phyloP scores from a whole-genome alignment of 1,139 yeast genomes.

The Zygosaccharomyces sapae region DNA sequence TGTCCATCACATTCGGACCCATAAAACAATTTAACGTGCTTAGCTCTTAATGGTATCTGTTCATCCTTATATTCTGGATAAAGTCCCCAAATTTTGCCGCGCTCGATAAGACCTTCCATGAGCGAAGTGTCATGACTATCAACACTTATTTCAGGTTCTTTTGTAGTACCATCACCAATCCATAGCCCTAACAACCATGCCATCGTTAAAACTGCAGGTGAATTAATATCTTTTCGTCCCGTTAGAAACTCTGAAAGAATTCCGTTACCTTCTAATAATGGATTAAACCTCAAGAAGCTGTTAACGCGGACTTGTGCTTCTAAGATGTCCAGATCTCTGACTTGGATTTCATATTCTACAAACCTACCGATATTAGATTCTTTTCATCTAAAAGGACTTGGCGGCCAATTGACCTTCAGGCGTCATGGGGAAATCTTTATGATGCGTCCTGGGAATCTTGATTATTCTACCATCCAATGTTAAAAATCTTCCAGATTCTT shows the following conservation, averaged over 20 bases:
- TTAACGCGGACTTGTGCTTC: conserved; percentile 30
- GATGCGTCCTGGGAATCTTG: conserved; percentile 25
- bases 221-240: conserved; percentile 23
- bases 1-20: conserved; percentile 18
- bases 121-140: conserved; percentile 27
- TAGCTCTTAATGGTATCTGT: conserved; percentile 24
- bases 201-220: conserved; percentile 26
- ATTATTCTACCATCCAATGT: conserved; percentile 26
- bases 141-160: conserved; percentile 31
- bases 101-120: conserved; percentile 24
- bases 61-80: conserved; percentile 24
- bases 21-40: conserved; percentile 27
- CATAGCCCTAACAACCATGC: conserved; percentile 38
- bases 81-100: conserved; percentile 28
- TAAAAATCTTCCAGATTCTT: conserved; percentile 18
- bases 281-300: conserved; percentile 37
- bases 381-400: conserved; percentile 14
- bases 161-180: conserved; percentile 32
- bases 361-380: conserved; percentile 17
- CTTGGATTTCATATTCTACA: conserved; percentile 39
- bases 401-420: conserved; percentile 22
- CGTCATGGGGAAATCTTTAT: conserved; percentile 25
- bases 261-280: conserved; percentile 37
- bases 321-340: conserved; percentile 35
- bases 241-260: conserved; percentile 23